These are phyloP conservation scores for Penicillium sp. DNA, from an alignment of 2,329 filamentous ascomycete genomes.

Conservation along the genomic window DNA sequence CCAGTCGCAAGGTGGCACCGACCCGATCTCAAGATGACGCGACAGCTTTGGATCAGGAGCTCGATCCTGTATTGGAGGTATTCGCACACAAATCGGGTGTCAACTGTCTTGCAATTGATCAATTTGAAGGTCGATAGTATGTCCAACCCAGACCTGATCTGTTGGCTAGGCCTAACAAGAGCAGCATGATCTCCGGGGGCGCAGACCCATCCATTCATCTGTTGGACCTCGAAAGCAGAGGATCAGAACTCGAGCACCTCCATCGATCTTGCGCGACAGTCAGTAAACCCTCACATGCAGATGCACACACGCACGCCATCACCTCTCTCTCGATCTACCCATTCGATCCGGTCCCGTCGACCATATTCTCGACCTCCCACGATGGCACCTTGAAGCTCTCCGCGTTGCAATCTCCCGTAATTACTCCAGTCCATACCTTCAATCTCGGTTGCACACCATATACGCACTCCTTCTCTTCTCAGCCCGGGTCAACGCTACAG, in stretches of 20 bases:
- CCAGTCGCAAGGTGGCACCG: constrained; percentile 48
- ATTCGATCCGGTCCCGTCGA: constrained; percentile 46
- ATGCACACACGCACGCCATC: constrained; percentile 44
- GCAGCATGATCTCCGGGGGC: constrained; percentile 74
- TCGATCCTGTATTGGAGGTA: constrained; percentile 27
- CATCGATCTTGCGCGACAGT: constrained; percentile 49
- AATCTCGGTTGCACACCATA: constrained; percentile 45
- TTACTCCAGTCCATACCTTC: constrained; percentile 46
- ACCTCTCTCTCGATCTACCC: constrained; percentile 48
- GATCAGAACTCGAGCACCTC: constrained; percentile 49
- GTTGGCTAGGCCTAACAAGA: constrained; percentile 11
- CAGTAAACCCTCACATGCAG: constrained; percentile 34
- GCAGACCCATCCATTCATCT: constrained; percentile 78
- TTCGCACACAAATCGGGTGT: constrained; percentile 71
- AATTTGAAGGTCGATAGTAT: constrained; percentile 72
- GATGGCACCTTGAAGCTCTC: constrained; percentile 46
- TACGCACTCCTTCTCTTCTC: constrained; percentile 65
- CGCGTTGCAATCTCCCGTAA: constrained; percentile 35
- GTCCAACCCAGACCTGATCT: constrained; percentile 6
- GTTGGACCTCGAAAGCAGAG: constrained; percentile 73
- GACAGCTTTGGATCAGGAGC: constrained; percentile 12
- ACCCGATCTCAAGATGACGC: constrained; percentile 9
- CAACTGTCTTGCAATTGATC: constrained; percentile 73
- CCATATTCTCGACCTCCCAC: constrained; percentile 45
- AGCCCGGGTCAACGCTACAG: constrained; percentile 65